Evolutionary conservation across 1,284 basidiomycete species (phyloP).

Genomic region (Ustilago bromivora): DNA sequence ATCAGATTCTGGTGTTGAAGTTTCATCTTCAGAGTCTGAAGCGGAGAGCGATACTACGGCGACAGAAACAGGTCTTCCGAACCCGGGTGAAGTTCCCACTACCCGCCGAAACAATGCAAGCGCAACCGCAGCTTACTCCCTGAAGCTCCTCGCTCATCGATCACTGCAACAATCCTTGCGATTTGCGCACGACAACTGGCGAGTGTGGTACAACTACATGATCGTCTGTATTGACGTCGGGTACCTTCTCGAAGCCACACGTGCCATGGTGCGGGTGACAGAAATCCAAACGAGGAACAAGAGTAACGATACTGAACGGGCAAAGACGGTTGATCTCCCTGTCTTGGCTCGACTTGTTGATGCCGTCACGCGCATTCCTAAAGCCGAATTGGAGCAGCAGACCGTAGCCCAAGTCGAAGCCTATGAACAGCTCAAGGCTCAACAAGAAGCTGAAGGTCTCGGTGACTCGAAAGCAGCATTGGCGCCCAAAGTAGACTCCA

Average conservation of each 20-base stretch:
- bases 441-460: neutral
- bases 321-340: constrained; percentile 82
- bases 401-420: constrained; percentile 39
- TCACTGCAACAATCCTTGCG: constrained; percentile 90
- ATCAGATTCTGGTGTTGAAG: constrained; percentile 49
- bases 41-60: constrained; percentile 34
- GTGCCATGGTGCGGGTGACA: constrained; percentile 84
- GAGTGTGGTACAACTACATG: constrained; percentile 99
- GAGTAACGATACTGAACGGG: constrained; percentile 69
- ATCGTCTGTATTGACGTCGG: constrained; percentile 92
- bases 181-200: constrained; percentile 89
- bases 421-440: constrained; percentile 17
- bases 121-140: constrained; percentile 70
- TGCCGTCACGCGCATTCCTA: constrained; percentile 76
- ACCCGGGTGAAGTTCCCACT: constrained; percentile 17
- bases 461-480: neutral
- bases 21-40: constrained; percentile 38
- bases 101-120: neutral
- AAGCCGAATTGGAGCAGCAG: constrained; percentile 22
- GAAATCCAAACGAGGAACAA: constrained; percentile 75
- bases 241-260: constrained; percentile 86
- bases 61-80: constrained; percentile 36
- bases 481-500: constrained; percentile 70
- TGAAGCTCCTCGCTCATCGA: constrained; percentile 91
- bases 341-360: constrained; percentile 89